Conservation (phyloP, 306 rosid species). For the Senna siamea region DNA sequence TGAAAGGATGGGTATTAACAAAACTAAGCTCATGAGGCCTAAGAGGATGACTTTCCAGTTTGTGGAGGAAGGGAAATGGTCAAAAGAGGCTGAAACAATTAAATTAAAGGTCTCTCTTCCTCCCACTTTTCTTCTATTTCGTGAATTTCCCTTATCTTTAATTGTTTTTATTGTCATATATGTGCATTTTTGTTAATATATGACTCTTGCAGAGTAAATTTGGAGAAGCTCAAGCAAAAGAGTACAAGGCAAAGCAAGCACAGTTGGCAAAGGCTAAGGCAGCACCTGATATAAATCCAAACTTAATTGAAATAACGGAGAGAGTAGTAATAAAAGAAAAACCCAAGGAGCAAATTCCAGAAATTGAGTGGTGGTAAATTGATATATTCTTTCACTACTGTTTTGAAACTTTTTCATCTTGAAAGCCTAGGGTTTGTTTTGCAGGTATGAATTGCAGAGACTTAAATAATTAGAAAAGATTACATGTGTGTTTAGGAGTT, state of each 20-base stretch:
- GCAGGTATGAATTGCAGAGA: neutral
- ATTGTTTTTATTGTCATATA: conserved; percentile 14
- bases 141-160: neutral
- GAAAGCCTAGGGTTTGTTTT: neutral
- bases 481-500: conserved; percentile 1
- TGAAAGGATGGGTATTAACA: conserved; percentile 78
- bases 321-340: conserved; percentile 84
- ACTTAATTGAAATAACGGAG: conserved; percentile 88
- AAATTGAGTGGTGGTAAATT: conserved; percentile 96
- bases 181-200: conserved; percentile 27
- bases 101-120: conserved; percentile 68
- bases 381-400: conserved; percentile 26
- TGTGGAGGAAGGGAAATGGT: conserved; percentile 98
- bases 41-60: conserved; percentile 82
- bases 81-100: conserved; percentile 85
- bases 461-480: neutral
- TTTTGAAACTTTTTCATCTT: neutral
- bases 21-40: conserved; percentile 82
- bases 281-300: conserved; percentile 94
- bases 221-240: conserved; percentile 99
- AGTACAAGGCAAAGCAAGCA: conserved; percentile 90
- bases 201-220: conserved; percentile 69
- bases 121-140: neutral
- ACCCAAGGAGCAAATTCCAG: conserved; percentile 86
- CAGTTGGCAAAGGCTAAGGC: conserved; percentile 96